Conservation (phyloP, 2,329 filamentous ascomycete species). For the Botrytis cinerea region DNA sequence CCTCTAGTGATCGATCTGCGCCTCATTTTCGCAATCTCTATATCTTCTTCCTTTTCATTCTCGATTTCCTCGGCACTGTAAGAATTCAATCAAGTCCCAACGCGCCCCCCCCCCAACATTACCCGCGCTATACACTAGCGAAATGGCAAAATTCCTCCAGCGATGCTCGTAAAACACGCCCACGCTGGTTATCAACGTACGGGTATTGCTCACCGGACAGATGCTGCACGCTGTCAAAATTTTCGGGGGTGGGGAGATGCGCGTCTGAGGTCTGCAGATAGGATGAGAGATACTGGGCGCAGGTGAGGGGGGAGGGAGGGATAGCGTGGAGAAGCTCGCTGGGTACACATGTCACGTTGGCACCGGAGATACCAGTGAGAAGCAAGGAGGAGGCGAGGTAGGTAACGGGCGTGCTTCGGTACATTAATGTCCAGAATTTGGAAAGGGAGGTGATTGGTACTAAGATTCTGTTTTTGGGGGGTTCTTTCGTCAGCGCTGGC, state of each 20-base stretch:
- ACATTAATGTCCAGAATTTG: conserved; percentile 60
- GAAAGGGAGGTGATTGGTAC: neutral
- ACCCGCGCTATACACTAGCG: conserved; percentile 51
- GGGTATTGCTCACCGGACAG: conserved; percentile 60
- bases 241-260: conserved; percentile 56
- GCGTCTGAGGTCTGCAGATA: conserved; percentile 53
- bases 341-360: conserved; percentile 60
- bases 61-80: conserved; percentile 46
- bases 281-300: conserved; percentile 50
- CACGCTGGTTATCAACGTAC: conserved; percentile 60
- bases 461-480: neutral
- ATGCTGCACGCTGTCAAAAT: conserved; percentile 56
- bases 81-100: conserved; percentile 56
- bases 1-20: neutral
- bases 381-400: conserved; percentile 76
- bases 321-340: conserved; percentile 68
- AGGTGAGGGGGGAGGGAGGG: conserved; percentile 47
- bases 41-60: conserved; percentile 20
- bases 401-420: conserved; percentile 75
- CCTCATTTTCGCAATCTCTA: neutral
- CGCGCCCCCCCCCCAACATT: conserved; percentile 51
- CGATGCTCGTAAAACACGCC: conserved; percentile 64
- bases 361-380: conserved; percentile 66
- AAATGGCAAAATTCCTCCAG: conserved; percentile 63
- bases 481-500: neutral